Conservation (phyloP, 176 grass and related monocot genomes). For the Saccharum spontaneum region DNA sequence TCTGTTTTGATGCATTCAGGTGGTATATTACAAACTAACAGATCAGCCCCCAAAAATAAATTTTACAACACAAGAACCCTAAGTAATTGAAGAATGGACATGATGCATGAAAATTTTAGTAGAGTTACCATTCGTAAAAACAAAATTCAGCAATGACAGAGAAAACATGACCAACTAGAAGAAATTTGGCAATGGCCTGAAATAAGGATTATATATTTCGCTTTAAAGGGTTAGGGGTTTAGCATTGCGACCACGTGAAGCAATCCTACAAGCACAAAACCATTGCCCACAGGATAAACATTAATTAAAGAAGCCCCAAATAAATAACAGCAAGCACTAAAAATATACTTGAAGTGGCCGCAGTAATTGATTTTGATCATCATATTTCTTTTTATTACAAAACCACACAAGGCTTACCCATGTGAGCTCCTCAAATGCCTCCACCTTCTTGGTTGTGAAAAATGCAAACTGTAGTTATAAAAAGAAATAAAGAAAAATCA, state of each 20-base stretch:
- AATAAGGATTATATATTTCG: background rate
- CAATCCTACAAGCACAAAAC: background rate
- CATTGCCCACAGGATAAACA: background rate
- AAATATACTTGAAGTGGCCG: background rate
- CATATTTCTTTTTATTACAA: background rate
- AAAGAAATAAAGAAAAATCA: constrained; percentile 8
- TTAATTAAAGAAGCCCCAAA: background rate
- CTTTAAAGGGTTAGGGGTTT: background rate
- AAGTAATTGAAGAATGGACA: background rate
- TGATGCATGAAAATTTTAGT: background rate
- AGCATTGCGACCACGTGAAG: background rate
- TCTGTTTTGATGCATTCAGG: background rate
- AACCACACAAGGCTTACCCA: constrained; percentile 57
- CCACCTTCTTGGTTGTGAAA: constrained; percentile 75
- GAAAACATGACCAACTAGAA: background rate
- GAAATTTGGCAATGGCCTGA: background rate
- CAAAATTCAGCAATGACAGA: background rate
- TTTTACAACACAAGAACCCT: background rate
- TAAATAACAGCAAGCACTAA: background rate
- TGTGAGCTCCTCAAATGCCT: constrained; percentile 82
- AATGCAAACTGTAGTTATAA: constrained; percentile 56
- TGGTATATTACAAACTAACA: background rate
- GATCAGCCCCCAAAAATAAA: background rate
- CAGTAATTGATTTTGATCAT: background rate
- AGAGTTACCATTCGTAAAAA: background rate